Base-by-base conservation (phyloP, 192 early-diverging fungal species). In the Backusella parvicylindrica region DNA sequence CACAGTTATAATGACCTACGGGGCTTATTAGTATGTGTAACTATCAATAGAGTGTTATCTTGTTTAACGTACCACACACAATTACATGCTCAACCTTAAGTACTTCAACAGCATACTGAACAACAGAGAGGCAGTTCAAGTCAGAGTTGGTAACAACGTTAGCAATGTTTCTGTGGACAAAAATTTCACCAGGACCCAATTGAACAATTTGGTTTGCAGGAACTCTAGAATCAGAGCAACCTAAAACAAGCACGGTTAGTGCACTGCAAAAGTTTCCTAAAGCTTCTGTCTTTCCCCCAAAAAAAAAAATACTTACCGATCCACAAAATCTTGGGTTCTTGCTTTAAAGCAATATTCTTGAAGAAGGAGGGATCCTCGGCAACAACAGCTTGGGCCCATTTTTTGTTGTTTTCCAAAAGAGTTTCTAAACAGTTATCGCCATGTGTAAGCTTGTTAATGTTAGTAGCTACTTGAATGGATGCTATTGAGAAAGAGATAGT, bases 161-260 rank as follows among this genome's bases (percentile, higher is more conserved):
- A 75, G 96, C 98, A 72, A 99, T 97, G 86, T 98, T 99, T 76
- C 98, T 90, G 85, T 97, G 96, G 18, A 97, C 94, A 84, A 99
- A 99, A 37, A 98, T 85, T 70, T 98, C 94, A 32, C 98, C 97
- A 8, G 92, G 91, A 43, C 84, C 83, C 33, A 85, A 72, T 77
- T 86, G 84, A 12, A 89, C 86, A 63, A 98, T 82, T 36, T 89
- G 84, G 72, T 96, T 94, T 49, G 94, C 92, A 41, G 95, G 92
- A 28, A 97, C 94, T 70, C 97, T 92, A 33, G 96, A 96, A 81
- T 99, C 97, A 6, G 93, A 90, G 85, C 97, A 99, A 1, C 92
- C 95, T 89, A 75, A 64, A 50, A 9, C 0, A 64, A 47, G 16
- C 43, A 47, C 43, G 6, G 18, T 47, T 47, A 47, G 68, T 33